Conservation (phyloP, 2,329 filamentous ascomycete genomes). For the Fusarium metavorans region DNA sequence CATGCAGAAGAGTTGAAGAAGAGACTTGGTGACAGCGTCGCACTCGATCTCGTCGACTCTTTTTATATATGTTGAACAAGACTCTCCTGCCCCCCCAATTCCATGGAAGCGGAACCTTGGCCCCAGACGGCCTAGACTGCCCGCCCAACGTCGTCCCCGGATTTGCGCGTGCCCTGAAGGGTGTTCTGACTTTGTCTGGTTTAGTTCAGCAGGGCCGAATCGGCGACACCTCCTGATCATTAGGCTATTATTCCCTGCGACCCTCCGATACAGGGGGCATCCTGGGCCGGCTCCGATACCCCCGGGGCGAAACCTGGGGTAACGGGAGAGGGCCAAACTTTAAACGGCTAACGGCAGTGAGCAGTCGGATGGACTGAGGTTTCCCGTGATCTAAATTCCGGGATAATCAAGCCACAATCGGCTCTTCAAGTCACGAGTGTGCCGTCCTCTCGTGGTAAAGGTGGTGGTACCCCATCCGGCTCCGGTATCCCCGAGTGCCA, state of each 20-base stretch:
- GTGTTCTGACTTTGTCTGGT: constrained; percentile 21
- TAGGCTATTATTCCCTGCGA: constrained; percentile 2
- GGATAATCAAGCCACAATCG: not conserved
- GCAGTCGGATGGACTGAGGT: not conserved
- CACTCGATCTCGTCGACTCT: constrained; percentile 6
- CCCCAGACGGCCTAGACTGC: constrained; percentile 17
- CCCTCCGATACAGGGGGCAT: not conserved
- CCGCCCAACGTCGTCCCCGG: constrained; percentile 37
- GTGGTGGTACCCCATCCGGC: constrained; percentile 26
- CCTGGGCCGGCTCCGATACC: constrained; percentile 28
- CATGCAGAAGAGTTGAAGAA: not conserved
- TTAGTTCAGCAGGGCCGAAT: constrained; percentile 1
- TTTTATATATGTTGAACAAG: constrained; percentile 25
- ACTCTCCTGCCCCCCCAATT: not conserved
- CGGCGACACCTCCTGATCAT: not conserved
- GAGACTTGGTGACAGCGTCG: not conserved
- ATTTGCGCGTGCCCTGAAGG: constrained; percentile 26
- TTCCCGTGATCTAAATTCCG: not conserved
- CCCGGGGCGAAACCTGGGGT: constrained; percentile 24
- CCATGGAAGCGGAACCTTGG: constrained; percentile 5
- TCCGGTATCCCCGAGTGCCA: constrained; percentile 28
- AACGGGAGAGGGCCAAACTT: not conserved
- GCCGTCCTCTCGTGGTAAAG: not conserved
- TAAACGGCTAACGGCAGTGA: not conserved
- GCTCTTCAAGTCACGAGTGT: not conserved